phyloP scores from a whole-genome alignment of 345 rosid species.

The Laguncularia racemosa region DNA sequence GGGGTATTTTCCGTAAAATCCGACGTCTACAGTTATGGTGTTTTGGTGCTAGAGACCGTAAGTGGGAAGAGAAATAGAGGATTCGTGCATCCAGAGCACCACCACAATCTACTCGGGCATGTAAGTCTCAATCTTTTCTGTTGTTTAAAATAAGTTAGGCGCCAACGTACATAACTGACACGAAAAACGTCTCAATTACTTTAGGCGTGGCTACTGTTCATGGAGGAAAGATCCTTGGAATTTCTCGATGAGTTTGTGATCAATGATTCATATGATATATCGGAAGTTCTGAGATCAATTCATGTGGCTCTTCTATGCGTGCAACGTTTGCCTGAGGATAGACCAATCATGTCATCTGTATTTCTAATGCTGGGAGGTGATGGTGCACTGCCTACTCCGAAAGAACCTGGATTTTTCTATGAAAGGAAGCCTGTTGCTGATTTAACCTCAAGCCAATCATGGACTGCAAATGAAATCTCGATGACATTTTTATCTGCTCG shows the following conservation, averaged over 20 bases:
- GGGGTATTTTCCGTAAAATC: slow-evolving; percentile 30
- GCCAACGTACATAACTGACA: no score
- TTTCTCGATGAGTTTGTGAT: slow-evolving; percentile 18
- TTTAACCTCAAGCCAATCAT: background rate
- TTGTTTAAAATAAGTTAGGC: no score
- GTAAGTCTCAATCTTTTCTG: slow-evolving; percentile 6
- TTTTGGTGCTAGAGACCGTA: slow-evolving; percentile 25
- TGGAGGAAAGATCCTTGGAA: slow-evolving; percentile 24
- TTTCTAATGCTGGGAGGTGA: slow-evolving; percentile 36
- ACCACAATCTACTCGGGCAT: slow-evolving; percentile 29
- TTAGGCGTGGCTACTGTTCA: slow-evolving; percentile 39
- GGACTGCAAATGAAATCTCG: slow-evolving; percentile 16
- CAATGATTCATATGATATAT: slow-evolving; percentile 6
- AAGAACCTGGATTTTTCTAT: slow-evolving; percentile 28
- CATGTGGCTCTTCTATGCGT: slow-evolving; percentile 40
- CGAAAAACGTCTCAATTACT: background rate
- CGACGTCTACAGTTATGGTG: slow-evolving; percentile 36
- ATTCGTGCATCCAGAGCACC: slow-evolving; percentile 20
- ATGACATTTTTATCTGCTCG: slow-evolving; percentile 12
- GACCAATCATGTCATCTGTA: slow-evolving; percentile 41
- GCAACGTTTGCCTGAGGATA: slow-evolving; percentile 31
- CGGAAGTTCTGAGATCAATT: slow-evolving; percentile 26
- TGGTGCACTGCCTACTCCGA: slow-evolving; percentile 27
- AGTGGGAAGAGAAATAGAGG: slow-evolving; percentile 24
- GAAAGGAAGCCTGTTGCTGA: background rate